Conservation (phyloP, 495 filamentous ascomycete genomes). For the Copromyces sp. region DNA sequence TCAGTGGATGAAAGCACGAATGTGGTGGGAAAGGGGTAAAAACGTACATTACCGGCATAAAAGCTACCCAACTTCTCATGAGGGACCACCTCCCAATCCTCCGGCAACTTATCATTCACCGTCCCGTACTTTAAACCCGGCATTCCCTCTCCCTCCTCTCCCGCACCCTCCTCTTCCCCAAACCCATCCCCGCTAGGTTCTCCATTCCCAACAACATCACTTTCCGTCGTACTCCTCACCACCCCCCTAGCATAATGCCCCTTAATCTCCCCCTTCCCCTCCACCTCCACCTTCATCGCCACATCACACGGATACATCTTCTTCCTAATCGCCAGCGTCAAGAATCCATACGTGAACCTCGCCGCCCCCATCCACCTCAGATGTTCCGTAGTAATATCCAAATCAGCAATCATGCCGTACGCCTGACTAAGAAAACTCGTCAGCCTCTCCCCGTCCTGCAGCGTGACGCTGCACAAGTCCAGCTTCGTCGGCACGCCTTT, state of each 20-base stretch:
- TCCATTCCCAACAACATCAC: constrained; percentile 7
- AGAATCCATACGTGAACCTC: constrained; percentile 76
- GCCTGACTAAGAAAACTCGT: constrained; percentile 89
- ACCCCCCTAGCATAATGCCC: constrained; percentile 46
- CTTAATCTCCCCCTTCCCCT: constrained; percentile 65
- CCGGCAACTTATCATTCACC: constrained; percentile 62
- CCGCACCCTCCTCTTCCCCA: constrained; percentile 7
- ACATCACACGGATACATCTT: constrained; percentile 82
- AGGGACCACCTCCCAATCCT: constrained; percentile 61
- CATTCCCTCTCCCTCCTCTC: constrained; percentile 38
- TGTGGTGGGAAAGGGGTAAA: not conserved
- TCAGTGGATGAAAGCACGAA: not conserved
- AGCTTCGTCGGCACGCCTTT: constrained; percentile 76
- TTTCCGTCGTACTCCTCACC: not conserved
- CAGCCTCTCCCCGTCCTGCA: constrained; percentile 56
- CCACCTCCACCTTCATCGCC: constrained; percentile 67
- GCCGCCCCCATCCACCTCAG: constrained; percentile 83
- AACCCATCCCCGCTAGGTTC: constrained; percentile 10
- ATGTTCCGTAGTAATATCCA: constrained; percentile 80
- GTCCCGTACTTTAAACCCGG: constrained; percentile 72
- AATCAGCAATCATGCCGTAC: constrained; percentile 81
- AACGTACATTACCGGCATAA: constrained; percentile 71
- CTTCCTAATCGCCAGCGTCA: constrained; percentile 59
- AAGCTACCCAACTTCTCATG: constrained; percentile 80
- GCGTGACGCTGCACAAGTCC: constrained; percentile 76